Percentiles rank a stretch among this genome's conserved stretches.
These are phyloP conservation scores for Phalaenopsis equestris DNA, from an alignment of 106 monocot species.

Conservation along the genomic window DNA sequence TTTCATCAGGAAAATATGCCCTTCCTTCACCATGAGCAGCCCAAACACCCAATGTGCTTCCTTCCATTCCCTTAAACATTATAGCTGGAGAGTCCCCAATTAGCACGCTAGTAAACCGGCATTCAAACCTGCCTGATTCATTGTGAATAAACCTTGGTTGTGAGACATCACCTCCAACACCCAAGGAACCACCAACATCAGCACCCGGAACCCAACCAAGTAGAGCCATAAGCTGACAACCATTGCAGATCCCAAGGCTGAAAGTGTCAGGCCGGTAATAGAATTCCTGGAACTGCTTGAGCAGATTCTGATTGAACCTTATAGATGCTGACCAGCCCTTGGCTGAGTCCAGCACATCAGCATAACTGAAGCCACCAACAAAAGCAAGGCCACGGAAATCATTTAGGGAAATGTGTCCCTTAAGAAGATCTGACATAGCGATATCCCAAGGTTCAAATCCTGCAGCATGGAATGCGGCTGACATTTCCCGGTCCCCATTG, in stretches of 20 bases:
- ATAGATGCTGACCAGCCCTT: slow-evolving; percentile 97
- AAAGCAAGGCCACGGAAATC: slow-evolving; percentile 82
- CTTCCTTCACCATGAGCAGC: slow-evolving; percentile 90
- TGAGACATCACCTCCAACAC: slow-evolving; percentile 34
- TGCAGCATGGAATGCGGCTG: slow-evolving; percentile 79
- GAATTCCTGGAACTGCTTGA: slow-evolving; percentile 65
- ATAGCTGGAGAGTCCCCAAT: slow-evolving; percentile 74
- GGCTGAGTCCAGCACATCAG: slow-evolving; percentile 85
- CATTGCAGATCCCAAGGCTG: slow-evolving; percentile 93
- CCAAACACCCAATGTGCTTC: slow-evolving; percentile 87
- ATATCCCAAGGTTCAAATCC: slow-evolving; percentile 97
- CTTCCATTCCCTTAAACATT: slow-evolving; percentile 94
- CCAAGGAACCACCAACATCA: slow-evolving; percentile 29
- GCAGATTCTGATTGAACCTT: slow-evolving; percentile 60
- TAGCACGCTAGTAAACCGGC: slow-evolving; percentile 67
- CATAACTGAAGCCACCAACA: slow-evolving; percentile 98
- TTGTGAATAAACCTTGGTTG: slow-evolving; percentile 96
- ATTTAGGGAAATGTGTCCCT: slow-evolving; percentile 33
- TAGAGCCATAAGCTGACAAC: slow-evolving; percentile 96
- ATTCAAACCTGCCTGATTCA: slow-evolving; percentile 87
- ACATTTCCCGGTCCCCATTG: slow-evolving; percentile 96
- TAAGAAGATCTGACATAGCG: slow-evolving; percentile 81
- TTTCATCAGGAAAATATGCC: slow-evolving; percentile 70
- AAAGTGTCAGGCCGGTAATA: slow-evolving; percentile 75
- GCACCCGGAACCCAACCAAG: slow-evolving; percentile 88